These are phyloP conservation scores for Hanseniaspora pseudoguilliermondii DNA, from an alignment of 805 yeast species.

Conservation along the genomic window DNA sequence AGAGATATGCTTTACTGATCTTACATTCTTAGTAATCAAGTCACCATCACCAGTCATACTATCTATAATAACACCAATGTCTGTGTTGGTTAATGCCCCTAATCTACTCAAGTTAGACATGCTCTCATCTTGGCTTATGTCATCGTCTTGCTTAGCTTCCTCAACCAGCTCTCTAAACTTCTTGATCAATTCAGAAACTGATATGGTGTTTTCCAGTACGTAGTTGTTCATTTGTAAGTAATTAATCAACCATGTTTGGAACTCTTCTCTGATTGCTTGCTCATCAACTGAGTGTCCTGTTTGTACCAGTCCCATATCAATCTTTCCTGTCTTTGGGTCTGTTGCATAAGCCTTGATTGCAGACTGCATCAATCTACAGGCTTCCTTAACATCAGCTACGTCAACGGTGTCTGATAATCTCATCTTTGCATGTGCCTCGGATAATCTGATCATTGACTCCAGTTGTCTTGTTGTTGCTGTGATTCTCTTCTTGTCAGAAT, in stretches of 20 bases:
- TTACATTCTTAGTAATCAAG: slow-evolving; percentile 3
- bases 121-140: not conserved
- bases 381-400: slow-evolving; percentile 75
- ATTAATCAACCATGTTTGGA: slow-evolving; percentile 26
- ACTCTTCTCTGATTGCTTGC: slow-evolving; percentile 63
- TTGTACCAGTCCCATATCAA: slow-evolving; percentile 93
- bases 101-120: not conserved
- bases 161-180: slow-evolving; percentile 50
- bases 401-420: slow-evolving; percentile 61
- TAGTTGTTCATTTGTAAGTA: not conserved
- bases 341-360: slow-evolving; percentile 98
- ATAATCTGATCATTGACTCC: slow-evolving; percentile 84
- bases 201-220: slow-evolving; percentile 26
- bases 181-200: slow-evolving; percentile 46
- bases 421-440: slow-evolving; percentile 98
- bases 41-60: slow-evolving; percentile 12
- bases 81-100: slow-evolving; percentile 1
- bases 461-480: slow-evolving; percentile 97
- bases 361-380: slow-evolving; percentile 79
- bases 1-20: slow-evolving; percentile 2
- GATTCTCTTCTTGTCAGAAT: slow-evolving; percentile 75
- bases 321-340: slow-evolving; percentile 91
- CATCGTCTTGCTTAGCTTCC: slow-evolving; percentile 14
- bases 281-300: slow-evolving; percentile 89
- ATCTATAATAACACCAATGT: slow-evolving; percentile 3